Base-by-base conservation (phyloP, 75 land plant genomes). In the Cunninghamia lanceolata region DNA sequence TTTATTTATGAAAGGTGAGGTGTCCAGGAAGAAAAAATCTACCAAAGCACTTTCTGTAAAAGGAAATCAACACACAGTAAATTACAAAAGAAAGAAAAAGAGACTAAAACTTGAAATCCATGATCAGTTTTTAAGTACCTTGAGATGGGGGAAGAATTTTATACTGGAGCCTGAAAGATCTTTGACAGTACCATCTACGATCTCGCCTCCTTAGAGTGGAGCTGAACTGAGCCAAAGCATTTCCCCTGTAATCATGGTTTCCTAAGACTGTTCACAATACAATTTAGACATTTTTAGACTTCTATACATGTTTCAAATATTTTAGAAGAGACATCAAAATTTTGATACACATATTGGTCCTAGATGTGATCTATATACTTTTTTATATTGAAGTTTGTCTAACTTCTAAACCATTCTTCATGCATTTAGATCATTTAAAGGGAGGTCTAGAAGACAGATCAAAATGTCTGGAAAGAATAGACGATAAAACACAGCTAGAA, bases 201-300 rank as follows among this genome's bases (percentile, higher is more conserved):
- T 91, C 92, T 43, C 86, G 42, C 9, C 81, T 84, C 25, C 59
- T 81, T 16, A 91, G 83, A 16, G n/a, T 45, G 28, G 73, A 46
- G 52, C 84, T 86, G 17, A 91, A 40, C 85, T 90, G 93, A 39
- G 89, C 82, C 43, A 84, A 76, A 52, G 78, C 89, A 83, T 91
- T 87, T 52, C 93, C 93, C 87, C 84, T 77, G 77, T 91, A 91
- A 70, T 91, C 92, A 86, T 91, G 92, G 56, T 89, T 91, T 7
- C 92, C 91, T 78, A 91, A 59, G 54, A 89, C 92, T 91, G 88
- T 47, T 43, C 32, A 42, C 83, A 82, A 16, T 30, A 82, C 3
- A 82, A 47, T 38, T 39, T 28, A 66, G 45, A 28, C 16, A 25
- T 21, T 38, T n/a, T 79, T 36, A 79, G 9, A 36, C 30, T n/a